These are phyloP conservation scores for Claviceps sp. DNA, from an alignment of 2,329 filamentous ascomycete species.

Conservation along the genomic window DNA sequence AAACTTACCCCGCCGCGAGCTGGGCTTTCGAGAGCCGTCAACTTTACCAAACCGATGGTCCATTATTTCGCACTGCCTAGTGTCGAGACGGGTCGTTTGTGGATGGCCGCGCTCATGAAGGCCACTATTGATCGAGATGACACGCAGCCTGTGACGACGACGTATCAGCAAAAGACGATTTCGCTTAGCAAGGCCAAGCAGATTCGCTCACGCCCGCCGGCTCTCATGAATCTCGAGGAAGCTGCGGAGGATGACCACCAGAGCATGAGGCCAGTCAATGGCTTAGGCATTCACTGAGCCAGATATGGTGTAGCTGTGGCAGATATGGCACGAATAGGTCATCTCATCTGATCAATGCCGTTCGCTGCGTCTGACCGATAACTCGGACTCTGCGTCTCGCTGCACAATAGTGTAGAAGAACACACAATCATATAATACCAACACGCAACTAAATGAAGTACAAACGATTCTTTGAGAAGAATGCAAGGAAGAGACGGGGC, in stretches of 20 bases:
- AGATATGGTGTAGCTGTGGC: conserved; percentile 14
- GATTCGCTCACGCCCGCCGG: conserved; percentile 81
- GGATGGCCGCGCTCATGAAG: conserved; percentile 99
- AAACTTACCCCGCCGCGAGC: conserved; percentile 86
- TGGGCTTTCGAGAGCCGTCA: conserved; percentile 79
- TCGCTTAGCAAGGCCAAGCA: conserved; percentile 76
- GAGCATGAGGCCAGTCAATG: conserved; percentile 17
- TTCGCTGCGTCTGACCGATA: too few relatives aligned
- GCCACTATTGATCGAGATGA: conserved; percentile 93
- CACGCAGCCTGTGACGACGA: conserved; percentile 66
- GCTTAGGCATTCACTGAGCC: conserved; percentile 30
- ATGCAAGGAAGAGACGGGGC: neutral
- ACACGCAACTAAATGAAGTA: too few relatives aligned
- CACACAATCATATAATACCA: too few relatives aligned
- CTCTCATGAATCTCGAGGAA: conserved; percentile 59
- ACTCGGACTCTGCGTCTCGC: too few relatives aligned
- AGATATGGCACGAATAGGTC: too few relatives aligned
- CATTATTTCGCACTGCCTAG: conserved; percentile 97
- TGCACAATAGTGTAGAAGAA: too few relatives aligned
- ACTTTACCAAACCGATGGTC: conserved; percentile 92
- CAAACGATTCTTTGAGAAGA: neutral
- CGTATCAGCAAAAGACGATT: conserved; percentile 95
- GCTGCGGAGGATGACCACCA: conserved; percentile 17
- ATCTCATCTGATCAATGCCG: too few relatives aligned
- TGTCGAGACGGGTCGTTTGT: conserved; percentile 72